A percentile compares a stretch with the other conserved stretches of the same genome.
Evolutionary conservation across 2,329 filamentous ascomycete species (phyloP).

Genomic region (Emmonsia crescens): DNA sequence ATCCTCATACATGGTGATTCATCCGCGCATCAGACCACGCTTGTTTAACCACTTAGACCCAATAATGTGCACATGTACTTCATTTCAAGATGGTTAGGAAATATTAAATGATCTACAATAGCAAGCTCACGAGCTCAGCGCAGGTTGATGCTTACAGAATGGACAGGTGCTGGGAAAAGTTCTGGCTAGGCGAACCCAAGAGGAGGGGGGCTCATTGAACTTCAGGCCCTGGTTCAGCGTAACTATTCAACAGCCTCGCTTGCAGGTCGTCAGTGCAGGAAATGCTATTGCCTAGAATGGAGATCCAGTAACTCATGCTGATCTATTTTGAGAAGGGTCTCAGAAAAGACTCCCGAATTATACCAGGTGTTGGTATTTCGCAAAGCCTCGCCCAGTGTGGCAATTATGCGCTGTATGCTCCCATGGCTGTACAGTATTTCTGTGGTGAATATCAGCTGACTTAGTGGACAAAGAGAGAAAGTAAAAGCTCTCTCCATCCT

Average conservation of each 20-base stretch:
- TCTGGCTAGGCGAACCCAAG: neutral
- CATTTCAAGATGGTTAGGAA: too few species aligned
- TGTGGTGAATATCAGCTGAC: neutral
- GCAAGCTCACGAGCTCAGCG: too few species aligned
- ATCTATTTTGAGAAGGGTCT: neutral
- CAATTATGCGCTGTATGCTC: neutral
- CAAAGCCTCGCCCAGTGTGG: too few species aligned
- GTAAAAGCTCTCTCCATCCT: neutral
- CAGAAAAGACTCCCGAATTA: neutral
- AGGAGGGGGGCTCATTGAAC: too few species aligned
- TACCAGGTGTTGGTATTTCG: too few species aligned
- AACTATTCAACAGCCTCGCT: too few species aligned
- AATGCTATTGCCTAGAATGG: too few species aligned
- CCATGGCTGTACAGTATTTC: too few species aligned
- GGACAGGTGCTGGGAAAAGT: neutral
- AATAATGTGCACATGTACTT: neutral
- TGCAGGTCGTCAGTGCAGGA: too few species aligned
- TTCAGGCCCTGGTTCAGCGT: too few species aligned
- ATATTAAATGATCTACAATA: too few species aligned
- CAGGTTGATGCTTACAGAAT: neutral
- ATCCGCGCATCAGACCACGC: neutral
- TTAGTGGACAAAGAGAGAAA: neutral
- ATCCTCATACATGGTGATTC: too few species aligned
- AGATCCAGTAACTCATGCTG: neutral
- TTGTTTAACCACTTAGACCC: neutral